These are phyloP conservation scores for Sechiopsis laciniata DNA, from an alignment of 306 rosid genomes.

Conservation along the genomic window DNA sequence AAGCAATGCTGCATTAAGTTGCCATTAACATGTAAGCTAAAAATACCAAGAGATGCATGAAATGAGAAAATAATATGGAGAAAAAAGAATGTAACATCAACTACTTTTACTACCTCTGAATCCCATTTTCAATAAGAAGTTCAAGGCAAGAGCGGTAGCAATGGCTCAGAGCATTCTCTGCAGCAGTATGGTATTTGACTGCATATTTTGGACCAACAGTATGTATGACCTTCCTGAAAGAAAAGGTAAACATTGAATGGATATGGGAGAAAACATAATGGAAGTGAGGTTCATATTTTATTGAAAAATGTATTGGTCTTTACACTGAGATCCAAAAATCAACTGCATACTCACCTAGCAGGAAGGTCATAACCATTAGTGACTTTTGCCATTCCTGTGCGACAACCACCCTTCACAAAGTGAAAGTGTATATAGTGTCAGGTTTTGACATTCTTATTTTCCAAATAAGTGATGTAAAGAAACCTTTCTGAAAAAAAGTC, in stretches of 20 bases:
- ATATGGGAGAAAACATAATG: background rate
- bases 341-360: slow-evolving; percentile 60
- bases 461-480: background rate
- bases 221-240: slow-evolving; percentile 79
- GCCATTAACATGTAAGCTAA: slow-evolving; percentile 27
- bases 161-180: slow-evolving; percentile 97
- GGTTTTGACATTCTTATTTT: slow-evolving; percentile 7
- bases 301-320: slow-evolving; percentile 3
- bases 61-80: slow-evolving; percentile 22
- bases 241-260: background rate
- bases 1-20: slow-evolving; percentile 74
- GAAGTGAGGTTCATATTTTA: background rate
- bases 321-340: slow-evolving; percentile 2
- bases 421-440: slow-evolving; percentile 29
- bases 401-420: slow-evolving; percentile 81
- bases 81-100: slow-evolving; percentile 23
- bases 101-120: slow-evolving; percentile 55
- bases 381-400: slow-evolving; percentile 98
- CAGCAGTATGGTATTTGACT: slow-evolving; percentile 92
- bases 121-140: slow-evolving; percentile 79
- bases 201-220: slow-evolving; percentile 99
- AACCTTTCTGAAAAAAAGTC: background rate
- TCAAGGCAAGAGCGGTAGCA: slow-evolving; percentile 97
- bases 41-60: slow-evolving; percentile 19
- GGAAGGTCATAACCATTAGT: slow-evolving; percentile 91